Evolutionary conservation across 2,329 filamentous ascomycete genomes (phyloP), one percentile per base, ranked within the genome.

Genomic region (Xylaria sp.): DNA sequence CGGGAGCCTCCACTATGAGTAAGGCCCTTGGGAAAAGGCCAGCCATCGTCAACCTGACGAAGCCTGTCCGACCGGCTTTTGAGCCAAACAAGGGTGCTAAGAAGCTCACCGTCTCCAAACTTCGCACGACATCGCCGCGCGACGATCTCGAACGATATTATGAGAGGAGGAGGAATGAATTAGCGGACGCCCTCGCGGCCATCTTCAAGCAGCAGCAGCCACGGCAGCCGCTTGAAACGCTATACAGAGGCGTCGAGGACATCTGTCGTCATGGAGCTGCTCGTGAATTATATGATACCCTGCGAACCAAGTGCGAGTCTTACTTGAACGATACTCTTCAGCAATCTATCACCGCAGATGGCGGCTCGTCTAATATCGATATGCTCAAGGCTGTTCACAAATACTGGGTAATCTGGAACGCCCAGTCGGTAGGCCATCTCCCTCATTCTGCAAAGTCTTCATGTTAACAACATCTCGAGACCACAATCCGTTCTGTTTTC

Each of bases 31-130:
- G 60, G 53, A 71, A 65, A 51, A 51, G 68, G 61, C 72, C 69
- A 74, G 69, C 80, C 68, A 72, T 80, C 62, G 80, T 85, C 69
- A 83, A 84, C 74, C 81, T 88, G 72, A 87, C 84, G 54, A 79
- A 77, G 67, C 77, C 73, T 74, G 15, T 42, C 11, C 79, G 72
- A 28, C 76, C 79, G 23, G 80, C 82, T 59, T 93, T 94, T 77
- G 92, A 91, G 73, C 90, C 93, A 13, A 89, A 93, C 75, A 85
- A 86, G 11, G 94, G 93, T 38, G 90, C 93, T 23, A 94, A 92
- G 84, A 94, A 92, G 80, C 87, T 99, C 54, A 88, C 95, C n/a
- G 93, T 99, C 75, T 97, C 97, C 87, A 98, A 97, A 78, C 86
- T 97, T 71, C 89, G 91, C 67, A 86, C 87, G 1, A 82, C 87